Evolutionary conservation across 2,329 filamentous ascomycete genomes (phyloP).

Genomic region (Septoria linicola): DNA sequence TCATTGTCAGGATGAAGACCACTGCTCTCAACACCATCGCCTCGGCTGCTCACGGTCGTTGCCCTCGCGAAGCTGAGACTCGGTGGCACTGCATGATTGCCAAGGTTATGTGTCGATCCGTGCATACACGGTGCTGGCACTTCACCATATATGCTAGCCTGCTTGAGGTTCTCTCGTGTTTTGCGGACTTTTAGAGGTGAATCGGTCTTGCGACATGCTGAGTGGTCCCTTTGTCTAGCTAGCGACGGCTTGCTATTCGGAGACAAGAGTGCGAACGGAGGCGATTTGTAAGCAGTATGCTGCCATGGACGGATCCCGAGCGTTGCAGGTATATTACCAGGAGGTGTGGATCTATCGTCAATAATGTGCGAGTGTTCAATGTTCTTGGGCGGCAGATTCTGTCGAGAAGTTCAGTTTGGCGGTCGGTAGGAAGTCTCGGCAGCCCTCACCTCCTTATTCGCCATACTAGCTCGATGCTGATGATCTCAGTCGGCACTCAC

Average conservation of each 20-base stretch:
- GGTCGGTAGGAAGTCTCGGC: neutral
- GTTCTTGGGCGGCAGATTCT: slow-evolving; percentile 28
- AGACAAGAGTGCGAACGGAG: slow-evolving; percentile 28
- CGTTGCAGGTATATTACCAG: slow-evolving; percentile 16
- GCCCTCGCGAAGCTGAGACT: slow-evolving; percentile 19
- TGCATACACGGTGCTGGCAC: slow-evolving; percentile 31
- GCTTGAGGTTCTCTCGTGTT: slow-evolving; percentile 38
- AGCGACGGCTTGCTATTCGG: slow-evolving; percentile 35
- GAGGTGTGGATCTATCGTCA: slow-evolving; percentile 22
- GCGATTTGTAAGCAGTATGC: slow-evolving; percentile 19
- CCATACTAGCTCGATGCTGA: slow-evolving; percentile 20
- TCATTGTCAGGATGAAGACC: slow-evolving; percentile 6
- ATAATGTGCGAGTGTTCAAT: slow-evolving; percentile 5
- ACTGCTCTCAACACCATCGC: neutral
- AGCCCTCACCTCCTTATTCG: slow-evolving; percentile 33
- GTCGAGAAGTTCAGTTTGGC: slow-evolving; percentile 15
- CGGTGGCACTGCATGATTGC: slow-evolving; percentile 3
- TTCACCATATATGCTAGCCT: slow-evolving; percentile 25
- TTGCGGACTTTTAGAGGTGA: slow-evolving; percentile 39
- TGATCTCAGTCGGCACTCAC: neutral
- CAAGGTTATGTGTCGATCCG: slow-evolving; percentile 3
- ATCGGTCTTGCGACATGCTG: slow-evolving; percentile 31
- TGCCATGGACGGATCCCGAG: slow-evolving; percentile 28
- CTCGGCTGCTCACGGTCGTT: slow-evolving; percentile 13
- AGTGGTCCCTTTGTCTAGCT: slow-evolving; percentile 35